Percentiles rank a stretch among this genome's conserved stretches.
Conservation (phyloP, 352 stramenopile species). For the Globisporangium nagaii region DNA sequence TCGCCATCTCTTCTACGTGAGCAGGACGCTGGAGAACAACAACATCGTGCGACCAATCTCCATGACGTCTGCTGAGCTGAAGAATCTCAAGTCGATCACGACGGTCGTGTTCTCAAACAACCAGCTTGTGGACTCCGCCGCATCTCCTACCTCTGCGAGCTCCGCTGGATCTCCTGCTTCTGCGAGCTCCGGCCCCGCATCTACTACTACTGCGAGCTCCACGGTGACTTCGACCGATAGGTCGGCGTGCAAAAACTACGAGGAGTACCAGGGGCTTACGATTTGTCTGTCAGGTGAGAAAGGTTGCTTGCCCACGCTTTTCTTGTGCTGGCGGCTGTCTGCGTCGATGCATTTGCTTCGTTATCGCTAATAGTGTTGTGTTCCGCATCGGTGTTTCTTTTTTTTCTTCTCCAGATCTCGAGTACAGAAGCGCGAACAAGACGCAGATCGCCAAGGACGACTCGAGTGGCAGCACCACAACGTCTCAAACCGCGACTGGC, state of each 20-base stretch:
- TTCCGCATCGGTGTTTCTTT: neutral
- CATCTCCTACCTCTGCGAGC: neutral
- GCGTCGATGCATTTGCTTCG: neutral
- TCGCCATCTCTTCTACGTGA: neutral
- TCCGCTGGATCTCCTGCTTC: neutral
- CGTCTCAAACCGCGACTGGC: neutral
- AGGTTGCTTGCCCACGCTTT: neutral
- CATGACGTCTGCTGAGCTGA: slow-evolving; percentile 11
- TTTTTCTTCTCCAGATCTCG: neutral
- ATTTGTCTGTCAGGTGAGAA: slow-evolving; percentile 19
- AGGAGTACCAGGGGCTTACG: slow-evolving; percentile 2
- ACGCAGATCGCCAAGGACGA: neutral
- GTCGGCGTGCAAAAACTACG: neutral
- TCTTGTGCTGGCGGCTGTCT: neutral
- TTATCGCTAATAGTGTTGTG: neutral
- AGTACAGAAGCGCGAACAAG: neutral
- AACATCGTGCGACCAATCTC: slow-evolving; percentile 14
- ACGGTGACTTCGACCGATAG: too few relatives aligned
- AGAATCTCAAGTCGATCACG: slow-evolving; percentile 11
- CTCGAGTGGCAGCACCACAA: neutral
- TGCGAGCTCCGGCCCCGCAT: too few relatives aligned
- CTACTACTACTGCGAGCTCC: too few relatives aligned
- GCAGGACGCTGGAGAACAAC: slow-evolving; percentile 11
- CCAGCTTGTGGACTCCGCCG: neutral
- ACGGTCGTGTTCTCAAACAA: slow-evolving; percentile 15